Conservation (phyloP, 2,329 filamentous ascomycete genomes). For the Hypoxylon sp. region DNA sequence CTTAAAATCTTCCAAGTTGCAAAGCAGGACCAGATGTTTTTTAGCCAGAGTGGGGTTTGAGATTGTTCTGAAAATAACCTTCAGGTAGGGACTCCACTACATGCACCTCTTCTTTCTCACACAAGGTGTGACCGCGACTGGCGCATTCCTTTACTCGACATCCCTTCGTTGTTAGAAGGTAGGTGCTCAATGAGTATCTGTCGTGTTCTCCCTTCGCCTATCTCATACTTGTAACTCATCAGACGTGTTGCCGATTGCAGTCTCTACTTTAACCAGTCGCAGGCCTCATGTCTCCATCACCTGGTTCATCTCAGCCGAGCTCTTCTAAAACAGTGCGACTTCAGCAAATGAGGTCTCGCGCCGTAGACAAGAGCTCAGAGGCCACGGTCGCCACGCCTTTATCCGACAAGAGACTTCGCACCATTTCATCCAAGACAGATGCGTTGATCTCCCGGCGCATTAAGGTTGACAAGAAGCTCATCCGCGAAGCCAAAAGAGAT, state of each 20-base stretch:
- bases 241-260: background rate
- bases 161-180: background rate
- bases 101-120: background rate
- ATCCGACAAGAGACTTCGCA: conserved; percentile 28
- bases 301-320: background rate
- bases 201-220: background rate
- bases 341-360: conserved; percentile 7
- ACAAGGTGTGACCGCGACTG: background rate
- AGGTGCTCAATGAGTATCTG: background rate
- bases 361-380: conserved; percentile 6
- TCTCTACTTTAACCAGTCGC: background rate
- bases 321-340: background rate
- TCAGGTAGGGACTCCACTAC: background rate
- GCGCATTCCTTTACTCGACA: background rate
- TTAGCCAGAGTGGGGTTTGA: background rate
- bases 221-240: no score
- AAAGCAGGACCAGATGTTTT: no score
- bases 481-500: conserved; percentile 27
- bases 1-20: background rate
- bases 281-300: background rate
- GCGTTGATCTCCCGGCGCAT: background rate
- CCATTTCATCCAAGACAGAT: conserved; percentile 15
- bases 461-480: conserved; percentile 38
- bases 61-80: background rate
- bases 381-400: conserved; percentile 33